phyloP scores from a whole-genome alignment of 768 basidiomycete genomes.

The Mycena galericulata region DNA sequence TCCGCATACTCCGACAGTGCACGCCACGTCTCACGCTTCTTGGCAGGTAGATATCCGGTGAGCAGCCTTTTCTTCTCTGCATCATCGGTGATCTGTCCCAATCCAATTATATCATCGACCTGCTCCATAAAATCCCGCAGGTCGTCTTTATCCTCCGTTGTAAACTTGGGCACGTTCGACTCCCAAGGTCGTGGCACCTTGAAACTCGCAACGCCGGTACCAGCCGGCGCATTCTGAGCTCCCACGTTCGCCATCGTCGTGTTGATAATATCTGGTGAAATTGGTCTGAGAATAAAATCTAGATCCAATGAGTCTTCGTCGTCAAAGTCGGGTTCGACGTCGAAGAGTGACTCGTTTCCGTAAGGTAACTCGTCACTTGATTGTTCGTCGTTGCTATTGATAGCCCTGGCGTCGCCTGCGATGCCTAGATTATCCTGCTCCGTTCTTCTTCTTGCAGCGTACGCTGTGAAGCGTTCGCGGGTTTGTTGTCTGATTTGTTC shows the following conservation, averaged over 20 bases:
- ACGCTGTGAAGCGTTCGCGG: background rate
- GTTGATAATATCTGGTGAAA: background rate
- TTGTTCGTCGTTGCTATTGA: background rate
- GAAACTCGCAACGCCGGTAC: slow-evolving; percentile 14
- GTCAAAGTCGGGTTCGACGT: slow-evolving; percentile 3
- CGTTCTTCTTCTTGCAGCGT: slow-evolving; percentile 1
- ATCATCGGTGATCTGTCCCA: slow-evolving; percentile 15
- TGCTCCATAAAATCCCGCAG: slow-evolving; percentile 23
- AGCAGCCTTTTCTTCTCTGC: slow-evolving; percentile 19
- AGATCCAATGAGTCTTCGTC: slow-evolving; percentile 3
- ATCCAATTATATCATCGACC: slow-evolving; percentile 15
- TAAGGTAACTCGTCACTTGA: background rate
- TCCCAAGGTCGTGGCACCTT: slow-evolving; percentile 27
- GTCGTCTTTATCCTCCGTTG: slow-evolving; percentile 23
- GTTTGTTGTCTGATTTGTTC: slow-evolving; percentile 2
- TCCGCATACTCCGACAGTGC: slow-evolving; percentile 9
- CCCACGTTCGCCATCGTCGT: slow-evolving; percentile 10
- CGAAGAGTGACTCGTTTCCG: slow-evolving; percentile 9
- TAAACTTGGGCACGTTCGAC: slow-evolving; percentile 23
- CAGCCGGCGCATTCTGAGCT: background rate
- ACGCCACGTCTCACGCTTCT: slow-evolving; percentile 16
- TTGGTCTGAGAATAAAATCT: slow-evolving; percentile 5
- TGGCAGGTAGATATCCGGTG: slow-evolving; percentile 14
- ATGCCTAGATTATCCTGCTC: background rate
- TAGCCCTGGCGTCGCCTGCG: slow-evolving; percentile 8